phyloP scores from a whole-genome alignment of 2,329 filamentous ascomycete genomes.

The Colletotrichum sp. region DNA sequence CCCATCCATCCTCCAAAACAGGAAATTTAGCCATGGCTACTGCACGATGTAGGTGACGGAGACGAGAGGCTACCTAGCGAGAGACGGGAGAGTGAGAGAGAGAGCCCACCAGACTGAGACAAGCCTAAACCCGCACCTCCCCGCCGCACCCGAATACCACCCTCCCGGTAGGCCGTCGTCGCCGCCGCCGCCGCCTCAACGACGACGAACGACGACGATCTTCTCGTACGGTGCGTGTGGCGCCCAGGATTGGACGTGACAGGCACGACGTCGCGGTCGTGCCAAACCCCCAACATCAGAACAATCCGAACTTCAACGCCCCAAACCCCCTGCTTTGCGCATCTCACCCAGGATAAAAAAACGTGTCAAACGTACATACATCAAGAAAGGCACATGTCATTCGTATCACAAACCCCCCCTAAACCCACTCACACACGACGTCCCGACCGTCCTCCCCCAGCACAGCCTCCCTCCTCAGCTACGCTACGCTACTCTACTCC shows the following conservation, averaged over 20 bases:
- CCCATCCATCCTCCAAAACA: not conserved
- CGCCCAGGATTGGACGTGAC: not conserved
- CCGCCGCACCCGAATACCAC: slow-evolving; percentile 2
- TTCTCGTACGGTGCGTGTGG: not conserved
- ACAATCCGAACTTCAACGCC: not conserved
- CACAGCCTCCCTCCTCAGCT: not conserved
- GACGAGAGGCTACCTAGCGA: not conserved
- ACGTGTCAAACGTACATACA: not conserved
- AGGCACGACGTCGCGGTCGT: not conserved
- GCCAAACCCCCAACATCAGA: not conserved
- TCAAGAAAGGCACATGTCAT: not conserved
- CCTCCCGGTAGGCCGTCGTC: not conserved
- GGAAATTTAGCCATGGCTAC: not conserved
- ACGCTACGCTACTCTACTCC: not conserved
- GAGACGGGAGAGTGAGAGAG: not conserved
- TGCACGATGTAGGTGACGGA: not conserved
- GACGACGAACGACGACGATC: not conserved
- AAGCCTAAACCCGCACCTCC: not conserved
- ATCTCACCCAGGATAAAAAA: not conserved
- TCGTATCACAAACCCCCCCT: not conserved
- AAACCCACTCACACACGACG: not conserved
- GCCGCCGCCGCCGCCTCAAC: not conserved
- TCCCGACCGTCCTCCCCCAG: not conserved
- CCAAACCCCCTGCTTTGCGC: not conserved
- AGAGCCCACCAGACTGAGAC: slow-evolving; percentile 16